phyloP scores from a whole-genome alignment of 331 rosid genomes.

The Pyrus hybrid region DNA sequence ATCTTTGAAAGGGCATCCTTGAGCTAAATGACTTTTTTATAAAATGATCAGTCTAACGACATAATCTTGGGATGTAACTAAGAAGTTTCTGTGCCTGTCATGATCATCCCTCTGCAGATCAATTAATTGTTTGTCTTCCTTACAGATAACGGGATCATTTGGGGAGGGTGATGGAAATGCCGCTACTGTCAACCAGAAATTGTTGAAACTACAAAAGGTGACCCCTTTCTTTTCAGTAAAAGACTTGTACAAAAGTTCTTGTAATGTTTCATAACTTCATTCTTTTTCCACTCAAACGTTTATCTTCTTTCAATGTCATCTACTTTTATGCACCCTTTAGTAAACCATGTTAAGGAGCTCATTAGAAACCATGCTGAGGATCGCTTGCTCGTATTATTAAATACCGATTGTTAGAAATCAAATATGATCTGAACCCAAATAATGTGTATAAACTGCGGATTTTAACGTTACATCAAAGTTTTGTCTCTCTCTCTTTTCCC shows the following conservation, averaged over 20 bases:
- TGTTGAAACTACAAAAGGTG: conserved; percentile 53
- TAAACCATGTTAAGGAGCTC: neutral
- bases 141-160: conserved; percentile 44
- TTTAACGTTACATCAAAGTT: neutral
- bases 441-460: neutral
- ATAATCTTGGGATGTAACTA: neutral
- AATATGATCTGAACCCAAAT: neutral
- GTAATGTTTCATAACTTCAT: neutral
- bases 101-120: conserved; percentile 5
- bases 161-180: conserved; percentile 25
- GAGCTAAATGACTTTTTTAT: neutral
- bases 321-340: neutral
- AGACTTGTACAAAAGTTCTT: neutral
- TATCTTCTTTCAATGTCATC: neutral
- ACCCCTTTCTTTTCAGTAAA: neutral
- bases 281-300: neutral
- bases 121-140: conserved; percentile 5
- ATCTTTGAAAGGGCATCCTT: neutral
- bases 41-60: neutral
- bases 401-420: neutral
- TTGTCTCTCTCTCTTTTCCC: neutral
- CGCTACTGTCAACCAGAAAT: conserved; percentile 32
- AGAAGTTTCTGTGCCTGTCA: neutral
- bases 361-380: neutral
- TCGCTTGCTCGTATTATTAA: neutral